Percentiles rank a stretch among this genome's conserved stretches.
Conservation (phyloP, 73 alveolate genomes). For the Halteria grandinella region DNA sequence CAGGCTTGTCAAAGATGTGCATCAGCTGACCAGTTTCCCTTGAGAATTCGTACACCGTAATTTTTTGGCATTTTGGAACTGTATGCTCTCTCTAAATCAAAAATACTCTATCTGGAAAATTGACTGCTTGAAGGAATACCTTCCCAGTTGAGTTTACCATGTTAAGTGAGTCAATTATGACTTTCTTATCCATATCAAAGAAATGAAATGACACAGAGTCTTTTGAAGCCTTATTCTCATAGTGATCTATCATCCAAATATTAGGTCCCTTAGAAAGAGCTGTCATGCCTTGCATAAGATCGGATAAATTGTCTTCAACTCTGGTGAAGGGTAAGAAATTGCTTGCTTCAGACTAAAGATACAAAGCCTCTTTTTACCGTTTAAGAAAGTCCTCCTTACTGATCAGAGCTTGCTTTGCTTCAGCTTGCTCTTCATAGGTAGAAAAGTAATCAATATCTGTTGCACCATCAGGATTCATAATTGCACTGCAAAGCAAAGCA, state of each 20-base stretch:
- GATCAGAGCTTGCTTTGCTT: neutral
- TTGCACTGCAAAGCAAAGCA: neutral
- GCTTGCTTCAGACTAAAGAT: neutral
- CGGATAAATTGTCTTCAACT: neutral
- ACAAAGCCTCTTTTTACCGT: neutral
- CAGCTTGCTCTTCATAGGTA: neutral
- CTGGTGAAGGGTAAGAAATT: neutral
- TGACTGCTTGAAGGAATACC: neutral
- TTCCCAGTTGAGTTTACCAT: neutral
- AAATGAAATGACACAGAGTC: neutral
- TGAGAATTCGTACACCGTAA: neutral
- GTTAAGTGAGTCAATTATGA: neutral
- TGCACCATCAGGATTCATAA: neutral
- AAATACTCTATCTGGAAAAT: neutral
- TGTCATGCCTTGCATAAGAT: neutral
- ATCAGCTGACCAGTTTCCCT: neutral
- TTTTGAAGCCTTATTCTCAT: neutral
- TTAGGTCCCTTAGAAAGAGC: neutral
- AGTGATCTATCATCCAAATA: neutral
- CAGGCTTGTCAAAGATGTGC: neutral
- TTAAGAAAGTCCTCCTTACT: neutral
- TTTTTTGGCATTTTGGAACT: neutral
- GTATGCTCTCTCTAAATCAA: neutral
- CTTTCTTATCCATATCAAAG: neutral
- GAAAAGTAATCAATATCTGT: neutral